Percentiles rank a stretch among this genome's conserved stretches.
These are phyloP conservation scores for Tetrapisispora iriomotensis DNA, from an alignment of 805 yeast genomes.

Conservation along the genomic window DNA sequence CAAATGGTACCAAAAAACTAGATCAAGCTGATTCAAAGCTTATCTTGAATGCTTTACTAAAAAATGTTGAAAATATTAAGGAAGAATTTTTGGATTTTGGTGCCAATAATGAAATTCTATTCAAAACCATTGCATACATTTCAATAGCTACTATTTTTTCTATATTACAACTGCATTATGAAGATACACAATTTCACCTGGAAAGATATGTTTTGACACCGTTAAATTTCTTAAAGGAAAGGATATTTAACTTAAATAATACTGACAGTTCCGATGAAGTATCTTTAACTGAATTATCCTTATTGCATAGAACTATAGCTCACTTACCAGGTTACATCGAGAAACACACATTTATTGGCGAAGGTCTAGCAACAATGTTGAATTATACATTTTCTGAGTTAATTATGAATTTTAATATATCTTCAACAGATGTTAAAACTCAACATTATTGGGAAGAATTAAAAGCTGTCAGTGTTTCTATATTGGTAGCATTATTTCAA, in stretches of 20 bases:
- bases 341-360: constrained; percentile 32
- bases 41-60: constrained; percentile 13
- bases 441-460: constrained; percentile 14
- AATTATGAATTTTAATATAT: constrained; percentile 13
- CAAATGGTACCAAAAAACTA: constrained; percentile 8
- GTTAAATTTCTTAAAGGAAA: constrained; percentile 31
- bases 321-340: constrained; percentile 19
- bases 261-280: constrained; percentile 4
- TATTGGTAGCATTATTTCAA: constrained; percentile 33
- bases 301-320: constrained; percentile 12
- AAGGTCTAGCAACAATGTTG: constrained; percentile 44
- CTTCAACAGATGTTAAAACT: constrained; percentile 7
- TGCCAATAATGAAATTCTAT: neutral
- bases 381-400: constrained; percentile 39
- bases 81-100: neutral
- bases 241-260: constrained; percentile 28
- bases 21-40: constrained; percentile 6
- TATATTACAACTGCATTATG: constrained; percentile 33
- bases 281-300: constrained; percentile 6
- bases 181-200: constrained; percentile 37
- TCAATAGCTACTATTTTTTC: constrained; percentile 33
- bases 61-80: constrained; percentile 12
- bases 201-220: constrained; percentile 37
- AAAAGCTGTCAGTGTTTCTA: constrained; percentile 14
- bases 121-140: constrained; percentile 22